Evolutionary conservation across 140 eudicot species (phyloP).

Genomic region (Senecio squalidus): DNA sequence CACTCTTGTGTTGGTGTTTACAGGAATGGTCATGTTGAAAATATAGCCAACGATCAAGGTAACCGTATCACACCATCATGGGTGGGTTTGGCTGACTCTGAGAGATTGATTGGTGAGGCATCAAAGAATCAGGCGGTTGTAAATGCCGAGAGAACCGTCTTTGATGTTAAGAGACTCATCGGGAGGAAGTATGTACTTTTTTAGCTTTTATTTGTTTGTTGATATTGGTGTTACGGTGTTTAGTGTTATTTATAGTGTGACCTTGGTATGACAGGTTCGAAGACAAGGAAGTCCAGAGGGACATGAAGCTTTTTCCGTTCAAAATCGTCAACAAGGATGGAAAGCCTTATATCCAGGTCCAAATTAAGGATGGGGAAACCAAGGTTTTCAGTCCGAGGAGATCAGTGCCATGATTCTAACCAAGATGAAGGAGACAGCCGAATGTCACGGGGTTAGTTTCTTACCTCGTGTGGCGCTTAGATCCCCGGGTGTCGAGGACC

Average conservation of each 20-base stretch:
- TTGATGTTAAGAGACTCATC: constrained; percentile 66
- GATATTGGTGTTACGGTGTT: neutral
- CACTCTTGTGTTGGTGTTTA: no score
- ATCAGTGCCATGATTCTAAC: constrained; percentile 63
- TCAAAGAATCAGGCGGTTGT: constrained; percentile 71
- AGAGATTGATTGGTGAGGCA: constrained; percentile 72
- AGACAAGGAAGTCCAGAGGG: constrained; percentile 63
- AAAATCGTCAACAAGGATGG: constrained; percentile 55
- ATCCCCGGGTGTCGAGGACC: no score
- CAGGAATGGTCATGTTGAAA: constrained; percentile 69
- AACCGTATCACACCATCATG: constrained; percentile 79
- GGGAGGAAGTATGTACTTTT: constrained; percentile 54
- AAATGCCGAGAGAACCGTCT: constrained; percentile 69
- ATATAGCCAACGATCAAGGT: constrained; percentile 74
- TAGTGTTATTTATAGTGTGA: neutral
- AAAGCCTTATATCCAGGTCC: constrained; percentile 53
- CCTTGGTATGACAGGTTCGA: no score
- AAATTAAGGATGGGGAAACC: constrained; percentile 51
- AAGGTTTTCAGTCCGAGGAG: constrained; percentile 70
- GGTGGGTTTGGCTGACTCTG: no score
- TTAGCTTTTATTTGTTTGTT: neutral
- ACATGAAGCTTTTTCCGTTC: constrained; percentile 56
- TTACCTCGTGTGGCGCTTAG: no score
- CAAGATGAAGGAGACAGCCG: constrained; percentile 73
- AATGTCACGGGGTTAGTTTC: no score